phyloP scores from a whole-genome alignment of 495 filamentous ascomycete species.

The Thermothielavioides terrestris region DNA sequence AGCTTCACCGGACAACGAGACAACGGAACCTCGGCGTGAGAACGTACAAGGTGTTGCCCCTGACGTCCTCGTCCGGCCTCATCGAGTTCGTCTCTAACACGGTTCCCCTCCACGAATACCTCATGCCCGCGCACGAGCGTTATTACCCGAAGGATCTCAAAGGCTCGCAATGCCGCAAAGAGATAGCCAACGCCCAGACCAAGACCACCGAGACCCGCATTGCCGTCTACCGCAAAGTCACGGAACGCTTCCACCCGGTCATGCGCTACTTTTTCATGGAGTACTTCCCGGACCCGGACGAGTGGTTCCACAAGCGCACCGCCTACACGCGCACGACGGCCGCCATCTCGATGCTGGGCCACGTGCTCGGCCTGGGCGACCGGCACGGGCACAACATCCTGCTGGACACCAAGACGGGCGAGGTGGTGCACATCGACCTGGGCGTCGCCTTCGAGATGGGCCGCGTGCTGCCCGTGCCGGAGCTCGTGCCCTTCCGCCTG shows the following conservation, averaged over 20 bases:
- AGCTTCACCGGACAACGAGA: conserved; percentile 72
- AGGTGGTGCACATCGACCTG: conserved; percentile 94
- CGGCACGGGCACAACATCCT: conserved; percentile 95
- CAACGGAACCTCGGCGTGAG: conserved; percentile 82
- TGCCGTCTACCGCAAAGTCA: conserved; percentile 62
- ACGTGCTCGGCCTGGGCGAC: conserved; percentile 91
- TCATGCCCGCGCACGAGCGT: conserved; percentile 79
- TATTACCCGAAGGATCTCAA: conserved; percentile 85
- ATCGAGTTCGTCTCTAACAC: conserved; percentile 96
- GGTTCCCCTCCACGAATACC: conserved; percentile 77
- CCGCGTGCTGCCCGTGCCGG: conserved; percentile 85
- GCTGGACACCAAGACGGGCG: conserved; percentile 79
- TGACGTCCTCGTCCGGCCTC: conserved; percentile 75
- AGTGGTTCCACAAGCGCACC: conserved; percentile 82
- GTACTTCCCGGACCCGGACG: conserved; percentile 84
- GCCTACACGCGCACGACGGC: conserved; percentile 90
- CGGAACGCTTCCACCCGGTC: conserved; percentile 80
- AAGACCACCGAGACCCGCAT: conserved; percentile 62
- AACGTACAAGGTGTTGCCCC: conserved; percentile 91
- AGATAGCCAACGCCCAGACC: conserved; percentile 61
- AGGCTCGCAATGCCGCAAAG: conserved; percentile 60
- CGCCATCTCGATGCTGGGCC: conserved; percentile 88
- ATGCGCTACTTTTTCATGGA: conserved; percentile 97
- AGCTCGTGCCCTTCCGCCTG: conserved; percentile 89
- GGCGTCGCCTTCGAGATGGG: conserved; percentile 94